Evolutionary conservation across 768 basidiomycete genomes (phyloP).

Genomic region (Neoboletus subvelutipes): DNA sequence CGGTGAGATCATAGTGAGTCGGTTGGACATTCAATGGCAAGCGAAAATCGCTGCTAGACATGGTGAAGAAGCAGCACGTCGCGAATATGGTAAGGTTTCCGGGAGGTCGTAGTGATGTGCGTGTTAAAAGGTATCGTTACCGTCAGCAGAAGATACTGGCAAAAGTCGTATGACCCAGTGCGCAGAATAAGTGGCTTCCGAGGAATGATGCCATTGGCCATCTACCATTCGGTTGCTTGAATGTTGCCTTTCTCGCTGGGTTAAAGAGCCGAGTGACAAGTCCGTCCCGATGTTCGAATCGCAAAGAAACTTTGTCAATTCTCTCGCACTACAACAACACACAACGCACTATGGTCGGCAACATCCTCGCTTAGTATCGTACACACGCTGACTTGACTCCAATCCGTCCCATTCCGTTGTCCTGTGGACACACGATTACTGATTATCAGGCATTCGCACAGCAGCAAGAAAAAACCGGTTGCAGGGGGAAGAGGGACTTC

Average conservation of each 20-base stretch:
- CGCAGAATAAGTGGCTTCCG: slow-evolving; percentile 4
- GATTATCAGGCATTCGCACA: slow-evolving; percentile 7
- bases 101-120: not conserved
- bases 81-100: not conserved
- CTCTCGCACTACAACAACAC: not conserved
- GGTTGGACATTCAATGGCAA: slow-evolving; percentile 68
- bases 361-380: not conserved
- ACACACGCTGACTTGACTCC: not conserved
- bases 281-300: not conserved
- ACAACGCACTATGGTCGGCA: not conserved
- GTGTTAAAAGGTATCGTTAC: not conserved
- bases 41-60: slow-evolving; percentile 37
- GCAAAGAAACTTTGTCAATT: not conserved
- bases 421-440: not conserved
- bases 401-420: not conserved
- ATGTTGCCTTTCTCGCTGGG: not conserved
- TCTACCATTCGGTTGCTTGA: not conserved
- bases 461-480: slow-evolving; percentile 16
- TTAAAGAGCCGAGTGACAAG: not conserved
- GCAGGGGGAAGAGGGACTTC: slow-evolving; percentile 36
- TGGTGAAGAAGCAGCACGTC: slow-evolving; percentile 7
- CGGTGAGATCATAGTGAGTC: slow-evolving; percentile 72
- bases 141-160: not conserved
- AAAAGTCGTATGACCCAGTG: slow-evolving; percentile 2
- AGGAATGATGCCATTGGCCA: slow-evolving; percentile 15